Percentiles rank a stretch among this genome's conserved stretches.
Evolutionary conservation across 1,284 basidiomycete genomes (phyloP).

Genomic region (Boletellus deceptivus): DNA sequence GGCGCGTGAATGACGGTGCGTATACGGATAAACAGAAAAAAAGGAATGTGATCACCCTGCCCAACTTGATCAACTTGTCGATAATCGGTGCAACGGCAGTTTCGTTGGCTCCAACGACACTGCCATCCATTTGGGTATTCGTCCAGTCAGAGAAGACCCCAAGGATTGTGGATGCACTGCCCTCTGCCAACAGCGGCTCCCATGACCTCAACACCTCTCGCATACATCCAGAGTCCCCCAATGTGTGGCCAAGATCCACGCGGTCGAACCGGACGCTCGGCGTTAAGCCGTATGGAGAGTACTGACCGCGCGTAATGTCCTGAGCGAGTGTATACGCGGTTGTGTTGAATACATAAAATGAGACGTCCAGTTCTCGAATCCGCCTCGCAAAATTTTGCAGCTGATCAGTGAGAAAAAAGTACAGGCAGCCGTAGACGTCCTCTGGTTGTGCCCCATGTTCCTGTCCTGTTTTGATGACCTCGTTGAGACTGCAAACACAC

Average conservation of each 20-base stretch:
- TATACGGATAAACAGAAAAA: neutral
- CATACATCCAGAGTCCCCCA: conserved; percentile 34
- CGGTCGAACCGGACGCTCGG: conserved; percentile 37
- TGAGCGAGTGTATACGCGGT: conserved; percentile 28
- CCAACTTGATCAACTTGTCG: conserved; percentile 12
- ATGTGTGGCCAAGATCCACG: conserved; percentile 38
- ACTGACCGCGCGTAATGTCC: conserved; percentile 12
- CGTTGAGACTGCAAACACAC: conserved; percentile 12
- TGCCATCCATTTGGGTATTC: conserved; percentile 18
- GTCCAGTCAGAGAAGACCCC: conserved; percentile 44
- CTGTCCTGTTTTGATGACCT: conserved; percentile 34
- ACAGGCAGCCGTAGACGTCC: conserved; percentile 46
- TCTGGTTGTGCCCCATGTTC: conserved; percentile 33
- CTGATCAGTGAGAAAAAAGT: conserved; percentile 41
- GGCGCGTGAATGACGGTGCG: neutral
- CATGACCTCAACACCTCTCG: conserved; percentile 31
- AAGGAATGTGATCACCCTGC: conserved; percentile 18
- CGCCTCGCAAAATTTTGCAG: conserved; percentile 36
- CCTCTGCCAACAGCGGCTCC: conserved; percentile 32
- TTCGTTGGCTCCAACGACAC: conserved; percentile 11
- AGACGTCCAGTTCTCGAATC: conserved; percentile 33
- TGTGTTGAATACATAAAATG: conserved; percentile 29
- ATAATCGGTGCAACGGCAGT: conserved; percentile 12
- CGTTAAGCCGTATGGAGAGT: conserved; percentile 23
- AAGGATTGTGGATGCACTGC: conserved; percentile 31